Base-by-base conservation (phyloP, 352 stramenopile species). In the Globisporangium nodosum region DNA sequence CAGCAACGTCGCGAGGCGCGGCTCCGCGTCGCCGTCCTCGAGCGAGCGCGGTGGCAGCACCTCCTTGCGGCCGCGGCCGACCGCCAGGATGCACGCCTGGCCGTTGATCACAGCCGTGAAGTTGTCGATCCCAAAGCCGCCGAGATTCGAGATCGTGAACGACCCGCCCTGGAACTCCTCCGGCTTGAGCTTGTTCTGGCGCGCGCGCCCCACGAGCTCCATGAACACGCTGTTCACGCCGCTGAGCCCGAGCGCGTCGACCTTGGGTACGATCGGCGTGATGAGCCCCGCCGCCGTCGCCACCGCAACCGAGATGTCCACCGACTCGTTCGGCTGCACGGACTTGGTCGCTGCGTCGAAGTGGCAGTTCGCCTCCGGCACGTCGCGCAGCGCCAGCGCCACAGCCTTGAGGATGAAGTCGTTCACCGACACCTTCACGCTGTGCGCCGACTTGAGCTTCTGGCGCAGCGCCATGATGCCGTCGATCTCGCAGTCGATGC, bases 71-170 rank as follows among this genome's bases (percentile, higher is more conserved):
- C 96, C 96, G 37, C 94, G 90, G 52, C 97, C 97, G 6, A 99
- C 87, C 1, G 97, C 97, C 62, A 99, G 82, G 81, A 99, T 99
- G 58, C 94, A 98, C 3, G 96, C 96, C 78, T 99, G 96, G 42
- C 93, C 94, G 81, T 99, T 99, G 65, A 99, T 98, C 46, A 99
- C 96, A 11, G 98, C 97, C 45, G 83, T 96, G 71, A 99, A 99
- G 73, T 96, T 87, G 65, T 96, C 86, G 69, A 99, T 98, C 59
- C 97, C 97, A 73, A 99, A 99, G 68, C 83, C 84, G 16, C 97
- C 98, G 54, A 99, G 79, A 78, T 99, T 99, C 40, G 84, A 98
- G 60, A 99, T 90, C n/a, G 96, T 98, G 81, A 99, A 99, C 35
- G 93, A 98, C 52, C 97, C 97, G 55, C 97, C 97, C 76, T 99